Base-by-base conservation (phyloP, 257 asterid genomes). In the Plantago elongata region DNA sequence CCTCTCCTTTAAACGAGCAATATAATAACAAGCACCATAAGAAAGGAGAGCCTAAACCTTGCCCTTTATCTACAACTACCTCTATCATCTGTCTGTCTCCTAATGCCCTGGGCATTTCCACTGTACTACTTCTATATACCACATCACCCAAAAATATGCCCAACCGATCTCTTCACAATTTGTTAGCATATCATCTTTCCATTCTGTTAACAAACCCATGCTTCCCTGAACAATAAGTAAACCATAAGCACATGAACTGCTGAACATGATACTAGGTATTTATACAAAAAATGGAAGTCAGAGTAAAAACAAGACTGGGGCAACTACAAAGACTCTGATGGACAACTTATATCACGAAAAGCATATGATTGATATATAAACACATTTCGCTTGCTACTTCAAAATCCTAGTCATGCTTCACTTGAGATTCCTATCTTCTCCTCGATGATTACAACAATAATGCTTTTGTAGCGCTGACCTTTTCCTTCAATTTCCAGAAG, bases 31-130 rank as follows among this genome's bases (percentile, higher is more conserved):
- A 6, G 46, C 34, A 54, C 63, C 40, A 54, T 29, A 72, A 17
- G 65, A 37, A 72, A 45, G 72, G 72, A 73, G 81, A 82, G 69
- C 64, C 17, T 68, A 72, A 73, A 84, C 72, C 72, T 81, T 90
- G 85, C 40, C 40, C 40, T 34, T 3, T 34, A 34, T 34, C 7
- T 87, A 90, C 95, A 84, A 69, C 70, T 83, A 82, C 75, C 84
- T 79, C 86, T 79, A 69, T 68, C 34, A 66, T 72, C 62, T 57
- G 65, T 73, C 82, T 69, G 38, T 34, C 38, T 34, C 38, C 38
- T 34, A 34, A n/a, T 34, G 40, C 40, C 40, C 40, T 34, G 40
- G 40, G 40, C 5, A 34, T 34, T 34, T 34, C 40, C 40, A 7
- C 40, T 34, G 40, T 34, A 34, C 40, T 34, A 34, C 40, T 34